Base-by-base conservation (phyloP, 78 protist genomes). In the Cyanophora paradoxa region DNA sequence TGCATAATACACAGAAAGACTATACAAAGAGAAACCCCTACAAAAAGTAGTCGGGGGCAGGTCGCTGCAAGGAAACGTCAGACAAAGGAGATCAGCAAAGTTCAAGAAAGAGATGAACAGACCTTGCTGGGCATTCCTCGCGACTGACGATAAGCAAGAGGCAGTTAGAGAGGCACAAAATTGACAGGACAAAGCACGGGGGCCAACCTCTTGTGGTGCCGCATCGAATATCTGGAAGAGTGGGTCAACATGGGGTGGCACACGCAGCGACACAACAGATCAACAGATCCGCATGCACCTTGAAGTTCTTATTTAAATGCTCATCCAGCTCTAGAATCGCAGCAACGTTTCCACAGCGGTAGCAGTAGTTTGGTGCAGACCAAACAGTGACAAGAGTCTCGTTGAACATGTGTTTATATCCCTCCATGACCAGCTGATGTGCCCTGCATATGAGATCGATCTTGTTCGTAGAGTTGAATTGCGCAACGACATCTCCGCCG, bases 311-410 rank as follows among this genome's bases (percentile, higher is more conserved):
- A 28, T 52, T 63, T 22, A 88, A 50, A 46, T 87, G 61, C 81
- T 88, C 97, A 65, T 94, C 97, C 14, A 93, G 54, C 77, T 96
- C 95, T 13, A 96, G 48, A 17, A 96, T 90, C 3, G 97, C 89
- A 2, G 98, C 99, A 0, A 93, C 95, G 77, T 96, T 96, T 30
- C 97, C 98, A 58, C 99, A 96, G 50, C 97, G 59, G 78, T 97
- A 95, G 79, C 97, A 94, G 86, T 97, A 97, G 83, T 97, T 97
- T 1, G 99, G 99, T 1, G 99, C 99, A 1, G 98, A 93, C 99
- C 99, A 97, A 3, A 96, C 98, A 0, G 99, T 97, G 37, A 90
- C 95, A 28, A 97, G 86, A 7, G 88, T 72, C 57, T 89, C 95
- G 71, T 85, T 77, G 77, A 95, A 97, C 95, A 92, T 90, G 72